Percentiles rank a stretch among this genome's conserved stretches.
These are phyloP conservation scores for Talaromyces verruculosus DNA, from an alignment of 2,329 filamentous ascomycete genomes.

Conservation along the genomic window DNA sequence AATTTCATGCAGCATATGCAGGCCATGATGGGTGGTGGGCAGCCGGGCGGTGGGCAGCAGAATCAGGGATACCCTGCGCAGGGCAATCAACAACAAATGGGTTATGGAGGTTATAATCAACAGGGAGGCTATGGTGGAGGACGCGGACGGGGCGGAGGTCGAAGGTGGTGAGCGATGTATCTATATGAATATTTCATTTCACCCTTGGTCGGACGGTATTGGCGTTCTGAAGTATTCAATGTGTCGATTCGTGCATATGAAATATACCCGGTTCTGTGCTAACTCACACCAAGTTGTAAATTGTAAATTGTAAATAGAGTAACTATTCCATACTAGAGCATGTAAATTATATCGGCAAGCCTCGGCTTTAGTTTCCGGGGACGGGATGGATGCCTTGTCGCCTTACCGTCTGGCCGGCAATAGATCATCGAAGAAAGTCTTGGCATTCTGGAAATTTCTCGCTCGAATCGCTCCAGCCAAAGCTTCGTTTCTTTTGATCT, in stretches of 20 bases:
- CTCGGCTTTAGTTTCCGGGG: constrained; percentile 30
- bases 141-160: constrained; percentile 37
- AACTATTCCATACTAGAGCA: too few species aligned
- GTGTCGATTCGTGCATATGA: not conserved
- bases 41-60: constrained; percentile 39
- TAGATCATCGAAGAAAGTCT: constrained; percentile 30
- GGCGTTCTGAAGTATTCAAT: constrained; percentile 14
- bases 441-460: constrained; percentile 50
- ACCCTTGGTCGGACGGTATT: constrained; percentile 12
- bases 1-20: constrained; percentile 56
- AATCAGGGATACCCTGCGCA: constrained; percentile 37
- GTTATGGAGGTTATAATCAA: constrained; percentile 44
- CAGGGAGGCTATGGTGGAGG: constrained; percentile 37
- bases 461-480: constrained; percentile 31
- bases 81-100: constrained; percentile 44
- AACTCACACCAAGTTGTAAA: too few species aligned
- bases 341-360: constrained; percentile 22
- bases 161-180: constrained; percentile 37
- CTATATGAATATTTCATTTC: constrained; percentile 1
- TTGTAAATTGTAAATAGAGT: too few species aligned
- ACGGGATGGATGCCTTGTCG: constrained; percentile 9
- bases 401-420: constrained; percentile 6
- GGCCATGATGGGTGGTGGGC: constrained; percentile 49
- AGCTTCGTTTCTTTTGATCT: constrained; percentile 27
- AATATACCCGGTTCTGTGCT: not conserved